phyloP scores from a whole-genome alignment of 768 basidiomycete species.

The Auriscalpium microsporum region DNA sequence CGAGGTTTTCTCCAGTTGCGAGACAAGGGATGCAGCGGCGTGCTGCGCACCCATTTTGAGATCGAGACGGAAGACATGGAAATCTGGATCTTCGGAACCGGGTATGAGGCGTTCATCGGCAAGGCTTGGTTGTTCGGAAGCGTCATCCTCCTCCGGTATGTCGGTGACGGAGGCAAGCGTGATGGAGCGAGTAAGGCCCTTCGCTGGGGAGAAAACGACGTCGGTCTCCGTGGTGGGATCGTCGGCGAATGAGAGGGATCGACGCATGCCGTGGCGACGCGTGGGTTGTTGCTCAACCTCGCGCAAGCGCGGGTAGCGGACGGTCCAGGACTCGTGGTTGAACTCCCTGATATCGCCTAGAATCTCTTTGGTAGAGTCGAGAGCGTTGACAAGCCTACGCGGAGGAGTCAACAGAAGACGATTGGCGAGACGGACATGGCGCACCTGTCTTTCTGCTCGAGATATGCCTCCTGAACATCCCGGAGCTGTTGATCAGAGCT shows the following conservation, averaged over 20 bases:
- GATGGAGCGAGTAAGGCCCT: slow-evolving; percentile 46
- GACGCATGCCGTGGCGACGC: slow-evolving; percentile 41
- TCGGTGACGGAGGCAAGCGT: slow-evolving; percentile 50
- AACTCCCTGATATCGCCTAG: slow-evolving; percentile 66
- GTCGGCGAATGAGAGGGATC: slow-evolving; percentile 79
- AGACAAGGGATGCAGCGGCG: slow-evolving; percentile 64
- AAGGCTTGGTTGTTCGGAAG: slow-evolving; percentile 21
- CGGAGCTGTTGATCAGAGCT: not conserved
- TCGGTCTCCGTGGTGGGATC: slow-evolving; percentile 63
- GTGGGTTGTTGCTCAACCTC: slow-evolving; percentile 31
- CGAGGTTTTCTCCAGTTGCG: slow-evolving; percentile 86
- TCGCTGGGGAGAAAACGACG: slow-evolving; percentile 47
- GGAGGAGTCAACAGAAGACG: not conserved
- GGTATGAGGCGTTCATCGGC: slow-evolving; percentile 29
- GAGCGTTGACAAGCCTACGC: slow-evolving; percentile 63
- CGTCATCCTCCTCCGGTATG: slow-evolving; percentile 28
- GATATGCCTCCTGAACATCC: slow-evolving; percentile 5
- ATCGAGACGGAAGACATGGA: slow-evolving; percentile 86
- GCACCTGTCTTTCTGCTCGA: slow-evolving; percentile 12
- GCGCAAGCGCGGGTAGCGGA: slow-evolving; percentile 76
- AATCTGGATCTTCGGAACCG: slow-evolving; percentile 44
- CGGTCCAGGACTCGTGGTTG: slow-evolving; percentile 81
- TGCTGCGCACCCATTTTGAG: slow-evolving; percentile 79
- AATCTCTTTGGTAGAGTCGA: slow-evolving; percentile 62
- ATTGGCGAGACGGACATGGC: not conserved